Evolutionary conservation across 2,329 filamentous ascomycete species (phyloP), one percentile per base, ranked within the genome.

Genomic region (Microsporum audouinii): DNA sequence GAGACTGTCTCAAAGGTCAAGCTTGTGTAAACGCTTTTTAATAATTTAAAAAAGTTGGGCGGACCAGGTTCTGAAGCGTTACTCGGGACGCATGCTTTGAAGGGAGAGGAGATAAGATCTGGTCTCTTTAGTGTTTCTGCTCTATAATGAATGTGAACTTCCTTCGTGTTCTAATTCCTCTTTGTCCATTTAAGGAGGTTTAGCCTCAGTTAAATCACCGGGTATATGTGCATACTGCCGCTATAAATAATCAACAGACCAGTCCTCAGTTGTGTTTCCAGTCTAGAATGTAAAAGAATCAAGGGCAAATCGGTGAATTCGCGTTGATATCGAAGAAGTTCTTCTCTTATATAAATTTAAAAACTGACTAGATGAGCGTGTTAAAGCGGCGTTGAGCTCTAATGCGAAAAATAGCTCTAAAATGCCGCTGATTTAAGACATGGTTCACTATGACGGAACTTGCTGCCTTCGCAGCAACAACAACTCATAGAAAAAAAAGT

Each of bases 1-100:
- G 77, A 88, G 75, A 79, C 82, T 63, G 82, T 96, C 60, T 76
- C 83, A 71, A 92, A 90, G 82, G 80, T 83, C 67, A 81, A 78
- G 75, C 81, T 83, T 64, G 82, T 82, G 68, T 96, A 57, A 12
- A 17, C 36, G n/a, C 10, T 23, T 14, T 23, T 14, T 17, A 57
- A 27, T 39, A 8, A 31, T 41, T 29, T 1, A 31, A 8, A 2
- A 8, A 2, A 2, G 36, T 6, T 41, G 10, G 55, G 34, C 8
- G 23, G 29, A n/a, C 7, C 49, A 2, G 23, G 5, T 8, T 47
- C 8, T 17, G 43, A 3, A 3, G 8, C 12, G 43, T 17, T 8
- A 29, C 49, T 55, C n/a, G 6, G 49, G 8, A 2, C 8, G 10
- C 14, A 55, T 34, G 4, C 49, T 34, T 34, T 34, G n/a, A 17